A percentile compares a stretch with the other conserved stretches of the same genome.
These are phyloP conservation scores for Panicum virgatum DNA, from an alignment of 202 grass and related monocot species.

Conservation along the genomic window DNA sequence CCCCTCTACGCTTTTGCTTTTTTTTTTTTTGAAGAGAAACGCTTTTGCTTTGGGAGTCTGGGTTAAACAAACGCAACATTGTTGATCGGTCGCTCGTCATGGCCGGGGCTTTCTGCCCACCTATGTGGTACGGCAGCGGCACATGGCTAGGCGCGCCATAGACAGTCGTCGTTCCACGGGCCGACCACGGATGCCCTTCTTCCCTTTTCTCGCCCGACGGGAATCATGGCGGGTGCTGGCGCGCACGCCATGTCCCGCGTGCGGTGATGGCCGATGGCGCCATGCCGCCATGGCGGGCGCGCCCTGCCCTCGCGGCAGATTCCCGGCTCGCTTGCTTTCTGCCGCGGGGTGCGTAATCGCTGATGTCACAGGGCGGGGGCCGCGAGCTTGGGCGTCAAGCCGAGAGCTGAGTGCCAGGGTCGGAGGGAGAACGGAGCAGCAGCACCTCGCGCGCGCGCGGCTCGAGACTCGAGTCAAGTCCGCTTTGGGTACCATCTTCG, in stretches of 20 bases:
- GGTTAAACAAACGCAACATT: slow-evolving; percentile 28
- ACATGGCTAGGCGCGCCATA: slow-evolving; percentile 17
- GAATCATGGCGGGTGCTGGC: slow-evolving; percentile 37
- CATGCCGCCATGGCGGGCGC: too few relatives aligned
- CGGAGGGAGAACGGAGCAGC: too few relatives aligned
- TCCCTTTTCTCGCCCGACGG: background rate
- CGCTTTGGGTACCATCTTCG: background rate
- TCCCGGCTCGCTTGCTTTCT: too few relatives aligned
- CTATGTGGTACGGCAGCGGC: background rate
- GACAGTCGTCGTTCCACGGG: background rate
- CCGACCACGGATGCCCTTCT: background rate
- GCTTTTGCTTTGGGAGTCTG: too few relatives aligned
- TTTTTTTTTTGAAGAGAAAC: too few relatives aligned
- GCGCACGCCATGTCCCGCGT: slow-evolving; percentile 17
- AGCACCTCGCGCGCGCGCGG: background rate
- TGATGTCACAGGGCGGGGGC: background rate
- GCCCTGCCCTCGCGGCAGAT: too few relatives aligned
- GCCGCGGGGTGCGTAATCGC: background rate
- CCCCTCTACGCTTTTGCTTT: too few relatives aligned
- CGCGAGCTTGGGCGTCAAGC: slow-evolving; percentile 11
- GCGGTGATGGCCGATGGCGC: background rate
- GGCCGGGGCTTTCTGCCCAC: slow-evolving; percentile 8
- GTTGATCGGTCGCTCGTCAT: too few relatives aligned
- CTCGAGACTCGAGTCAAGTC: background rate
- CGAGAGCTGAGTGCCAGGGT: slow-evolving; percentile 24